Conservation (phyloP, 768 basidiomycete genomes). For the Phaffia tasmanica region DNA sequence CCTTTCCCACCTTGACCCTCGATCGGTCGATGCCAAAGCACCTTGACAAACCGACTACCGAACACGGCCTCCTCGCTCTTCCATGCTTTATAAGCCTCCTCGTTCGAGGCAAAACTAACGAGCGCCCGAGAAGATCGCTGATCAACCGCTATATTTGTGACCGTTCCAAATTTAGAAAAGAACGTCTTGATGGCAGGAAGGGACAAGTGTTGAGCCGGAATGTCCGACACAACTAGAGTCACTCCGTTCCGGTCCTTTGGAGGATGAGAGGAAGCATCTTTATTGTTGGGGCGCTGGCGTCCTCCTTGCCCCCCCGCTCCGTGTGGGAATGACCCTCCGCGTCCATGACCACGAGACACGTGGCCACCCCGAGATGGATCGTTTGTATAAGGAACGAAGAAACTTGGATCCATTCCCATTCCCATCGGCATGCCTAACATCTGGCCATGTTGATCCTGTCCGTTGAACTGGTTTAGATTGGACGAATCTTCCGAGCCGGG, state of each 20-base stretch:
- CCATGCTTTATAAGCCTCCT: slow-evolving; percentile 79
- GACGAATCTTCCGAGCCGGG: no score
- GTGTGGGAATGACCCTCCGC: slow-evolving; percentile 42
- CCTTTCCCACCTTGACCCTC: slow-evolving; percentile 78
- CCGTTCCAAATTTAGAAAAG: slow-evolving; percentile 85
- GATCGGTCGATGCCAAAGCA: slow-evolving; percentile 91
- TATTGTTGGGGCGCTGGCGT: slow-evolving; percentile 33
- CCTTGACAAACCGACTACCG: slow-evolving; percentile 83
- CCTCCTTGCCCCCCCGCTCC: slow-evolving; percentile 60
- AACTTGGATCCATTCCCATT: no score
- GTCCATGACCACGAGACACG: no score
- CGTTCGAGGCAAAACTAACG: slow-evolving; percentile 72
- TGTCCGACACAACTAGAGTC: slow-evolving; percentile 78
- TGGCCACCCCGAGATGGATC: no score
- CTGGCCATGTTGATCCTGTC: no score
- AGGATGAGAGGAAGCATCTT: slow-evolving; percentile 31
- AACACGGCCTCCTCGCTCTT: slow-evolving; percentile 91
- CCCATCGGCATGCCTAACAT: no score
- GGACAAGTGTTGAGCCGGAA: slow-evolving; percentile 69
- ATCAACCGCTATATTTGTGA: slow-evolving; percentile 86
- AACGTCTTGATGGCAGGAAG: slow-evolving; percentile 69
- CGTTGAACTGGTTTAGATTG: no score
- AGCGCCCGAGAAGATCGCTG: slow-evolving; percentile 61
- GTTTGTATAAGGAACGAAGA: no score
- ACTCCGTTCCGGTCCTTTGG: slow-evolving; percentile 31